phyloP scores from a whole-genome alignment of 1,284 basidiomycete species.

The Ceratorhiza oryzae-sativae region DNA sequence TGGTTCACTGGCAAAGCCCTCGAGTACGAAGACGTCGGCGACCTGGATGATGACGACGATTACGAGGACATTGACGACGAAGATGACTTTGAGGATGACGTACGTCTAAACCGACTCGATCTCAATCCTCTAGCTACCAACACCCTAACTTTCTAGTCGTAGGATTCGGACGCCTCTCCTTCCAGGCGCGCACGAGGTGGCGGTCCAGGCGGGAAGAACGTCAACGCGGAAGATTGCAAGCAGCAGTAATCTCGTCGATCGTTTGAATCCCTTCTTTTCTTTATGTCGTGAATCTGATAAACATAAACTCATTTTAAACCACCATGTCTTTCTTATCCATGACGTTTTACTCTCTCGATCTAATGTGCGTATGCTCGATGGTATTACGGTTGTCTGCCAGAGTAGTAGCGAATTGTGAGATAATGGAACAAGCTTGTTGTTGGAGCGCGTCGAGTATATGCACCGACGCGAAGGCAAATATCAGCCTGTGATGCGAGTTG shows the following conservation, averaged over 20 bases:
- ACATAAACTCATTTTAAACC: not conserved
- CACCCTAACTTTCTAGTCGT: slow-evolving; percentile 2
- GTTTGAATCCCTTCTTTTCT: too few relatives aligned
- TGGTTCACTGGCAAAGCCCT: slow-evolving; percentile 98
- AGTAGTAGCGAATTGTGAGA: too few relatives aligned
- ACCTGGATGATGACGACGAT: slow-evolving; percentile 67
- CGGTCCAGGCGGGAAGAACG: slow-evolving; percentile 54
- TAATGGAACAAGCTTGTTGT: too few relatives aligned
- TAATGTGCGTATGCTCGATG: not conserved
- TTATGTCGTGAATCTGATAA: not conserved
- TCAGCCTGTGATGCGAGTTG: too few relatives aligned
- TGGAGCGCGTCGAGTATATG: too few relatives aligned
- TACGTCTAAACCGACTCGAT: not conserved
- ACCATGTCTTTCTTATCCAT: not conserved
- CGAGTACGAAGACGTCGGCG: slow-evolving; percentile 82
- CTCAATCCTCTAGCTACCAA: slow-evolving; percentile 1
- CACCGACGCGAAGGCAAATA: too few relatives aligned
- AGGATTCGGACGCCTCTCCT: slow-evolving; percentile 64
- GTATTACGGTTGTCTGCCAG: not conserved
- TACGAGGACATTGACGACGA: slow-evolving; percentile 54
- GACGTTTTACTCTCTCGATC: not conserved
- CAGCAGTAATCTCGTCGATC: slow-evolving; percentile 64
- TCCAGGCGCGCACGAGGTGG: slow-evolving; percentile 62
- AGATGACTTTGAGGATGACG: slow-evolving; percentile 52
- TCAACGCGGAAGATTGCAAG: slow-evolving; percentile 84